These are phyloP conservation scores for Miamiensis avidus DNA, from an alignment of 169 alveolate genomes.

Conservation along the genomic window DNA sequence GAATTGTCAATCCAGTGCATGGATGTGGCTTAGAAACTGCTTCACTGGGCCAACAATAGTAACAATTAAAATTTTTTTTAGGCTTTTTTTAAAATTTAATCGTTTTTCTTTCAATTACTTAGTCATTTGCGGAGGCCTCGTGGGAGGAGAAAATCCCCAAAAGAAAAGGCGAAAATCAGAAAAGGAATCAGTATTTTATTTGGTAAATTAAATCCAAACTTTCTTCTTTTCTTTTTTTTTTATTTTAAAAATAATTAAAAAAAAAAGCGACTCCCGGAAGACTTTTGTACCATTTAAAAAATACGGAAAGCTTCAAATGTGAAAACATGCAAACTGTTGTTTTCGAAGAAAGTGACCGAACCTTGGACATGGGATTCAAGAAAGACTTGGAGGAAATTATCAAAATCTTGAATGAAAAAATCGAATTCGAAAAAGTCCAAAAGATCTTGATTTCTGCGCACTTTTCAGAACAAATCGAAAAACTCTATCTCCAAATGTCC, in stretches of 20 bases:
- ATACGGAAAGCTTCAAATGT: constrained; percentile 60
- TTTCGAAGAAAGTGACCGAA: constrained; percentile 85
- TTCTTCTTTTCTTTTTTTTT: too few relatives aligned
- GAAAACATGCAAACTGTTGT: constrained; percentile 57
- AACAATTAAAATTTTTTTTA: too few relatives aligned
- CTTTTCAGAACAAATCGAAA: constrained; percentile 39
- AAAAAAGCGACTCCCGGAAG: constrained; percentile 79
- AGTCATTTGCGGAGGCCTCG: constrained; percentile 73
- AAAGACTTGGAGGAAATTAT: constrained; percentile 58
- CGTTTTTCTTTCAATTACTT: too few relatives aligned
- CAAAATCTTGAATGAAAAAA: constrained; percentile 10
- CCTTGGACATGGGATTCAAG: constrained; percentile 84
- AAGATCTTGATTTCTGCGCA: constrained; percentile 66
- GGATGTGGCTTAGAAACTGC: constrained; percentile 64
- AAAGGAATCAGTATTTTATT: constrained; percentile 80
- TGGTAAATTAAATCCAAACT: constrained; percentile 11
- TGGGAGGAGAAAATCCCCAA: constrained; percentile 86
- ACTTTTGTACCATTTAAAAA: constrained; percentile 76
- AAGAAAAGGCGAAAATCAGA: constrained; percentile 81
- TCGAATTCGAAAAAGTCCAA: constrained; percentile 31
- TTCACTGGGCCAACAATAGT: constrained; percentile 63
- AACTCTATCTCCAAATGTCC: constrained; percentile 44
- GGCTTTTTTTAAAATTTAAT: too few relatives aligned
- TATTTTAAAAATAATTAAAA: too few relatives aligned
- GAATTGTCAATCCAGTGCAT: constrained; percentile 82